These are phyloP conservation scores for Diplodia scrobiculata DNA, from an alignment of 2,329 filamentous ascomycete species.

Conservation along the genomic window DNA sequence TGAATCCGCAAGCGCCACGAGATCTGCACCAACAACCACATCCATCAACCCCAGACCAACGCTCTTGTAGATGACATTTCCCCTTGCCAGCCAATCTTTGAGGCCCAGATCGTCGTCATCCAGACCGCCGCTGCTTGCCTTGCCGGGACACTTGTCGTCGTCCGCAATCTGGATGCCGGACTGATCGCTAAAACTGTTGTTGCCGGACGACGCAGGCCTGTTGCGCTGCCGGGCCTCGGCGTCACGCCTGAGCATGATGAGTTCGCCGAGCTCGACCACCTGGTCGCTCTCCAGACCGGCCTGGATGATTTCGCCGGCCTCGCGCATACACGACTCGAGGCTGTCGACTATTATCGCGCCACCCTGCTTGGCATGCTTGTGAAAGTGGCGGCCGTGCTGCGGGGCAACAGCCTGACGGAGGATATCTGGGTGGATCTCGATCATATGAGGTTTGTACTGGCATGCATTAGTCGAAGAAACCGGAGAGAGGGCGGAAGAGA, in stretches of 20 bases:
- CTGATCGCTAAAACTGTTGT: constrained; percentile 33
- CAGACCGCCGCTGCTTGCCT: constrained; percentile 36
- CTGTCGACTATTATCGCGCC: constrained; percentile 67
- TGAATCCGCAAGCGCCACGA: constrained; percentile 59
- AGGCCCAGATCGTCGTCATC: constrained; percentile 47
- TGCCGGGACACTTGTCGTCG: constrained; percentile 33
- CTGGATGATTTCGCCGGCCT: constrained; percentile 84
- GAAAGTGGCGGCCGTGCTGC: constrained; percentile 62
- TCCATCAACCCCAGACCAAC: constrained; percentile 71
- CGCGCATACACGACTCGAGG: constrained; percentile 74
- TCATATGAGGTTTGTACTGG: constrained; percentile 68
- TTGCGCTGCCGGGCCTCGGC: constrained; percentile 45
- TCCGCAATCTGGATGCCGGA: constrained; percentile 36
- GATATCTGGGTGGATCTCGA: constrained; percentile 78
- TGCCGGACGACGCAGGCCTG: constrained; percentile 12
- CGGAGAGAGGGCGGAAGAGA: too few relatives aligned
- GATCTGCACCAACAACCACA: constrained; percentile 62
- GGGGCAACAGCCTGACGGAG: constrained; percentile 64
- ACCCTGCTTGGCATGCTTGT: constrained; percentile 63
- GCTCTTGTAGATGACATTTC: constrained; percentile 70
- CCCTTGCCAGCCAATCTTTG: constrained; percentile 62
- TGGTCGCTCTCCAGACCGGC: constrained; percentile 72
- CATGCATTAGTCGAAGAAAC: background rate
- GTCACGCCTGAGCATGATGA: constrained; percentile 65
- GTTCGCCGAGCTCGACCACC: constrained; percentile 83